Conservation (phyloP, 1,284 basidiomycete species). For the Cutaneotrichosporon sp. region DNA sequence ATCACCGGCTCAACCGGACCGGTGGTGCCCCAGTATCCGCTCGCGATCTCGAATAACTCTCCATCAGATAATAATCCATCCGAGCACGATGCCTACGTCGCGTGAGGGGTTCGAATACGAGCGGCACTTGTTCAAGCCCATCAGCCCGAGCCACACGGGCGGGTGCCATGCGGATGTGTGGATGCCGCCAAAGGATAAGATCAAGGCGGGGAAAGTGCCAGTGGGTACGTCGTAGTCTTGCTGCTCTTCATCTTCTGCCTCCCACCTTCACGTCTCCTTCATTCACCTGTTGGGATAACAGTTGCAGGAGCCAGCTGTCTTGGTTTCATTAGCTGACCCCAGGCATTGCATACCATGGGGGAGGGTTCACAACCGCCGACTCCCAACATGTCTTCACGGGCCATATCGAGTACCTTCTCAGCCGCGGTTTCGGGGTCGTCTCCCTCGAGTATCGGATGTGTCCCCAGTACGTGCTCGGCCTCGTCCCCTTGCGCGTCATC, state of each 20-base stretch:
- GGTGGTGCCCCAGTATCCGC: no score
- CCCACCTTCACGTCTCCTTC: no score
- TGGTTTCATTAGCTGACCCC: not conserved
- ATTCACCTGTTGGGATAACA: no score
- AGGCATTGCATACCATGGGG: slow-evolving; percentile 4
- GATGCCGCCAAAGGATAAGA: not conserved
- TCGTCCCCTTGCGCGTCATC: no score
- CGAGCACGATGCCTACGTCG: not conserved
- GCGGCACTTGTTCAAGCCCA: slow-evolving; percentile 4
- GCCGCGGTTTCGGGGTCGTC: slow-evolving; percentile 2
- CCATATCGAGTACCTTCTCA: not conserved
- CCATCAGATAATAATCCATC: no score
- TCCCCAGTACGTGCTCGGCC: slow-evolving; percentile 1
- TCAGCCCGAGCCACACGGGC: not conserved
- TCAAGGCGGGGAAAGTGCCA: not conserved
- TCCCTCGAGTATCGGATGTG: slow-evolving; percentile 1
- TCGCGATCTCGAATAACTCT: no score
- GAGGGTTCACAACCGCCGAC: slow-evolving; percentile 1
- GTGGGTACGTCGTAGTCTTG: not conserved
- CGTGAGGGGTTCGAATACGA: slow-evolving; percentile 3
- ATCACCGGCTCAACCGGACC: no score
- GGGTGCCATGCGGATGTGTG: slow-evolving; percentile 7
- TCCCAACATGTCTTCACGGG: not conserved
- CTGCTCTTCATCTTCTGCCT: no score
- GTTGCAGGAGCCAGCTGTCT: no score